Percentiles rank a stretch among this genome's conserved stretches.
Conservation (phyloP, 225 moss, liverwort and hornwort genomes). For the Anthoceros angustus region DNA sequence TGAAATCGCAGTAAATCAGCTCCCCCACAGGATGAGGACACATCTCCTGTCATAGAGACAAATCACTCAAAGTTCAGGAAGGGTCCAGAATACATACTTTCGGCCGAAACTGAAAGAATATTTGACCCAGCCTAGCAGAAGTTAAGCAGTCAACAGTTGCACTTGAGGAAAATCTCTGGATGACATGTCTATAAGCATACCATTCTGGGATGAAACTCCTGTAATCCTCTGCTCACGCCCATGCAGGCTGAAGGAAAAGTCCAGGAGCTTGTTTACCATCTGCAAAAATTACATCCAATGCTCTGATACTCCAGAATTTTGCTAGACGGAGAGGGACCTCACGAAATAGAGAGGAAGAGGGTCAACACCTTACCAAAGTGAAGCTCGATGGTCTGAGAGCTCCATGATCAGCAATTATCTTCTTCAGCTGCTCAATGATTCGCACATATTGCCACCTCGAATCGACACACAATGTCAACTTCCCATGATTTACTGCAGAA, state of each 20-base stretch:
- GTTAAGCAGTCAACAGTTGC: too few relatives aligned
- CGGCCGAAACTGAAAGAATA: too few relatives aligned
- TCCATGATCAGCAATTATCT: slow-evolving; percentile 64
- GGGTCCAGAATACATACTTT: too few relatives aligned
- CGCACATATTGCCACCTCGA: slow-evolving; percentile 51
- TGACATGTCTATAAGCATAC: slow-evolving; percentile 8
- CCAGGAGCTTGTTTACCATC: slow-evolving; percentile 84
- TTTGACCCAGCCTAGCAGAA: too few relatives aligned
- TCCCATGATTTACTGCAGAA: neutral
- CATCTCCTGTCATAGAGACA: neutral
- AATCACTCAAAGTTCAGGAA: too few relatives aligned
- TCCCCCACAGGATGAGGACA: neutral
- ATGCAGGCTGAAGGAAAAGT: slow-evolving; percentile 72
- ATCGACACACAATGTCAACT: neutral
- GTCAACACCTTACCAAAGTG: slow-evolving; percentile 32
- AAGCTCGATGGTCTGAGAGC: slow-evolving; percentile 56
- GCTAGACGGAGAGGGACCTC: neutral
- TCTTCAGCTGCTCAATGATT: slow-evolving; percentile 70
- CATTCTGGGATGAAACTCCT: slow-evolving; percentile 20
- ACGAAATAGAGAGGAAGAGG: slow-evolving; percentile 4
- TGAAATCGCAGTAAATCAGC: neutral
- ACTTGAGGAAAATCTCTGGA: neutral
- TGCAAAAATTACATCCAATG: slow-evolving; percentile 12
- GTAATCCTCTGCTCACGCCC: slow-evolving; percentile 21
- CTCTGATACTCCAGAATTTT: neutral